Percentiles rank a stretch among this genome's conserved stretches.
Evolutionary conservation across 208 protist species (phyloP).

Genomic region (Naegleria fowleri): DNA sequence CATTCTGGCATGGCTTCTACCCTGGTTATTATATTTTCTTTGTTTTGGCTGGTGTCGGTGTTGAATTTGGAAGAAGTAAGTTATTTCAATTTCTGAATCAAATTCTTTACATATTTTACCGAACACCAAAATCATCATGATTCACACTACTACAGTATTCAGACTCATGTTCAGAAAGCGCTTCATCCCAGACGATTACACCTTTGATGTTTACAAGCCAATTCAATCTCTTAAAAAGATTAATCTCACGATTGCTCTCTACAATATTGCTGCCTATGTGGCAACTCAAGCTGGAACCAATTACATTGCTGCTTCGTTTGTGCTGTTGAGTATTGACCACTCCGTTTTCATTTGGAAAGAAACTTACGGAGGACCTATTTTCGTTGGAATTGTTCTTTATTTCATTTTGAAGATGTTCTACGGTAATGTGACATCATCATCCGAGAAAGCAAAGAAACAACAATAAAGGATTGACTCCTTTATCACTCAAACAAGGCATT

Average conservation of each 20-base stretch:
- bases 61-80: neutral
- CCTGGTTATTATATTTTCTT: slow-evolving; percentile 24
- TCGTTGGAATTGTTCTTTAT: neutral
- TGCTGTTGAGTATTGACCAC: neutral
- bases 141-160: neutral
- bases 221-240: neutral
- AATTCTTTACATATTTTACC: too few relatives aligned
- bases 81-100: neutral
- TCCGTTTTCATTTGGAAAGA: neutral
- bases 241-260: neutral
- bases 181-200: neutral
- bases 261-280: neutral
- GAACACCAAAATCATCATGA: neutral
- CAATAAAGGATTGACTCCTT: too few relatives aligned
- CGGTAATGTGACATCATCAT: too few relatives aligned
- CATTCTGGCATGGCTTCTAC: slow-evolving; percentile 28
- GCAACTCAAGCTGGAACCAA: neutral
- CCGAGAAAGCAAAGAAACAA: too few relatives aligned
- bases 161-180: neutral
- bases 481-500: too few relatives aligned
- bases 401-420: neutral
- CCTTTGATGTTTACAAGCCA: neutral
- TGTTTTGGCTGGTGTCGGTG: neutral
- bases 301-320: neutral
- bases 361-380: neutral